Evolutionary conservation across 2,329 filamentous ascomycete species (phyloP).

Genomic region (Epichloe sibirici): DNA sequence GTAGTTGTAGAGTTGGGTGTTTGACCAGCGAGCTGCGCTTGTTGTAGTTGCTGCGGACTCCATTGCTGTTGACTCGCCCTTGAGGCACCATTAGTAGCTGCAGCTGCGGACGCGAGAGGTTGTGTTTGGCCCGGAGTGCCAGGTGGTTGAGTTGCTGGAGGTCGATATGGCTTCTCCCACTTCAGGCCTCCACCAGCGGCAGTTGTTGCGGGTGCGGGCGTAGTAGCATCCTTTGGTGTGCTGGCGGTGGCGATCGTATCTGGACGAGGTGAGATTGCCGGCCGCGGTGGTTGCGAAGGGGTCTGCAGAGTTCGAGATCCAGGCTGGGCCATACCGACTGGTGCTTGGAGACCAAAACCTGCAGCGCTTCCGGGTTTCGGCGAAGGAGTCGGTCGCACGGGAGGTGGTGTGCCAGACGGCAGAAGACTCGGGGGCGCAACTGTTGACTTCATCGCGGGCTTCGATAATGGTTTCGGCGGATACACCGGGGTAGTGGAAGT

Average conservation of each 20-base stretch:
- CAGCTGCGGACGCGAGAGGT: not conserved
- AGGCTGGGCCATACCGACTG: slow-evolving; percentile 20
- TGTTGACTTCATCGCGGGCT: slow-evolving; percentile 12
- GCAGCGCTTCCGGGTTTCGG: slow-evolving; percentile 19
- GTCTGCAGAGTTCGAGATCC: slow-evolving; percentile 20
- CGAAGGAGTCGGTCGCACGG: slow-evolving; percentile 17
- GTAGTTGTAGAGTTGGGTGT: not conserved
- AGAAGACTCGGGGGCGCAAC: slow-evolving; percentile 18
- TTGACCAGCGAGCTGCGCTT: not conserved
- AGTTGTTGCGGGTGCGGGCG: slow-evolving; percentile 3
- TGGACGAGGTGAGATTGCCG: slow-evolving; percentile 21
- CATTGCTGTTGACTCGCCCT: slow-evolving; percentile 6
- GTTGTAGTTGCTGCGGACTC: slow-evolving; percentile 9
- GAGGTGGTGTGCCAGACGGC: slow-evolving; percentile 15
- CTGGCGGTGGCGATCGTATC: slow-evolving; percentile 13
- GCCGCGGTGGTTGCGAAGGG: slow-evolving; percentile 18
- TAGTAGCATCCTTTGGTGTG: slow-evolving; percentile 18
- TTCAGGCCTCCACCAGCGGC: slow-evolving; percentile 16
- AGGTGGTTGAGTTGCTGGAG: slow-evolving; percentile 13
- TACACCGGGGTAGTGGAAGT: slow-evolving; percentile 21
- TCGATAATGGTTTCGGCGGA: slow-evolving; percentile 21
- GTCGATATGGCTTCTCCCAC: slow-evolving; percentile 31
- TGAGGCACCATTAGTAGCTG: not conserved
- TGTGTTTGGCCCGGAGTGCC: slow-evolving; percentile 10
- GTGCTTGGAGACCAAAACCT: slow-evolving; percentile 25